Evolutionary conservation across 441 rosid species (phyloP).

Genomic region (Gossypium trilobum): DNA sequence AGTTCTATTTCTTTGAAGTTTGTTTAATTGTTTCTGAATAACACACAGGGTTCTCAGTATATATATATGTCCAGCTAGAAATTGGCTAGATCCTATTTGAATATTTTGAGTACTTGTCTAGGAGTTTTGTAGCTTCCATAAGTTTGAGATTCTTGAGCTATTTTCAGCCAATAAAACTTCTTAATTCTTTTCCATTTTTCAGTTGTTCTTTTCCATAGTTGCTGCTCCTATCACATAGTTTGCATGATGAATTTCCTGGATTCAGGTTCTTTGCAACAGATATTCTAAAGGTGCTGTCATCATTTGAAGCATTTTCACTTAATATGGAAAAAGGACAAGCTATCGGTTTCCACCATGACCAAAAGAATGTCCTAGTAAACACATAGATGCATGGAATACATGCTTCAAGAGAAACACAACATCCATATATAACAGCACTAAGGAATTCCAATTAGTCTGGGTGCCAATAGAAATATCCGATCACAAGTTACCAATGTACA

Average conservation of each 20-base stretch:
- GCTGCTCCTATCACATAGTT: neutral
- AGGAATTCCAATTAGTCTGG: neutral
- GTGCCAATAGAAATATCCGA: neutral
- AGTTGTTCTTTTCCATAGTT: neutral
- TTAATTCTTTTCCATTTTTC: neutral
- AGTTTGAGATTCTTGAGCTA: neutral
- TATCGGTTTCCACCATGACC: neutral
- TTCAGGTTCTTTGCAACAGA: neutral
- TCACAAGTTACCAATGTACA: slow-evolving; percentile 1
- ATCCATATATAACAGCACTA: slow-evolving; percentile 10
- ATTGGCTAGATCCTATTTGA: neutral
- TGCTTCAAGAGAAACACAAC: neutral
- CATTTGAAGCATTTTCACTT: neutral
- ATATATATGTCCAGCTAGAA: neutral
- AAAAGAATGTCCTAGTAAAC: slow-evolving; percentile 1
- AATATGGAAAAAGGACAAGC: neutral
- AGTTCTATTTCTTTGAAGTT: neutral
- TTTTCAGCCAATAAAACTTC: neutral
- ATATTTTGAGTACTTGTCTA: neutral
- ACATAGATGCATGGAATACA: neutral
- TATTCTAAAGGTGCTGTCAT: neutral
- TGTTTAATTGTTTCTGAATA: neutral
- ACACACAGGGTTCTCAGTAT: neutral
- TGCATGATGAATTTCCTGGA: neutral
- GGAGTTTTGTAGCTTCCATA: neutral